Evolutionary conservation across 2,329 filamentous ascomycete species (phyloP).

Genomic region (Talaromyces amestolkiae): DNA sequence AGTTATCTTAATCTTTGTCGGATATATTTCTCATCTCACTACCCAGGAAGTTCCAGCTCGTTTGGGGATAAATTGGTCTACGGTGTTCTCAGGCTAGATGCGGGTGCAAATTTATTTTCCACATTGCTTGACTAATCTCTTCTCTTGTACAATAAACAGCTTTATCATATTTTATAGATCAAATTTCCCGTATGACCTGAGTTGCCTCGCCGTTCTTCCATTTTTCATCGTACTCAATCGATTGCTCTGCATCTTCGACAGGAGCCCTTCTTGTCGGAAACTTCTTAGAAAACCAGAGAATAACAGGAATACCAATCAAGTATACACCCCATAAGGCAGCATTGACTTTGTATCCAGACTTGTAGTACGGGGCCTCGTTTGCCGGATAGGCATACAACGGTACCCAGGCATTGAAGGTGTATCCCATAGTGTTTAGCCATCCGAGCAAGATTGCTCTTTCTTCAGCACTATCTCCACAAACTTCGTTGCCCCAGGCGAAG

Average conservation of each 20-base stretch:
- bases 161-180: not conserved
- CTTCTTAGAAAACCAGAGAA: conserved; percentile 18
- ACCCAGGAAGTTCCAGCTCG: too few species aligned
- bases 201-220: not conserved
- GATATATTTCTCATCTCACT: not conserved
- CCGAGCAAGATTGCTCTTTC: conserved; percentile 18
- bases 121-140: not conserved
- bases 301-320: conserved; percentile 18
- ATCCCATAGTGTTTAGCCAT: conserved; percentile 19
- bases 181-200: not conserved
- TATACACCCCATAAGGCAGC: conserved; percentile 19
- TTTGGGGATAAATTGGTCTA: not conserved
- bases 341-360: conserved; percentile 20
- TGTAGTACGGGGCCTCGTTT: conserved; percentile 16
- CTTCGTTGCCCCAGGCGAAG: conserved; percentile 19
- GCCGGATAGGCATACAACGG: conserved; percentile 19
- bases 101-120: not conserved
- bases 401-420: conserved; percentile 19
- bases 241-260: not conserved
- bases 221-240: not conserved
- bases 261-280: conserved; percentile 7
- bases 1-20: not conserved
- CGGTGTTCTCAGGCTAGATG: too few species aligned
- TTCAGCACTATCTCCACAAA: conserved; percentile 17
- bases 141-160: not conserved